phyloP scores from a whole-genome alignment of 1,284 basidiomycete genomes.

The Xanthoconium separans region DNA sequence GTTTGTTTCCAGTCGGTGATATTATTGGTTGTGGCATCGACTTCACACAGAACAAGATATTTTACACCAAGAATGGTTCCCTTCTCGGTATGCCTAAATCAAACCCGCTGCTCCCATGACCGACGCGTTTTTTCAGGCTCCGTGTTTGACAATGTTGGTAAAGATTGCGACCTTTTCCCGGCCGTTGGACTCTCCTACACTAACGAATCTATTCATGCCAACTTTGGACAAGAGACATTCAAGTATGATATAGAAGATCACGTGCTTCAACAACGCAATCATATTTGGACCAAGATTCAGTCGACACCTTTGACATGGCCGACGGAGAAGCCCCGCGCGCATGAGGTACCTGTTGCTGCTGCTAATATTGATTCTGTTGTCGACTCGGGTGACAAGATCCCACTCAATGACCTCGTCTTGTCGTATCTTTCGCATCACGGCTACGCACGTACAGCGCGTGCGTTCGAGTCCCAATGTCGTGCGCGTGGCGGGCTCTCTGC shows the following conservation, averaged over 20 bases:
- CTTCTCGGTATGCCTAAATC: constrained; percentile 58
- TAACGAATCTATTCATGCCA: constrained; percentile 72
- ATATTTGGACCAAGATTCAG: constrained; percentile 64
- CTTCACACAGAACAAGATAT: constrained; percentile 73
- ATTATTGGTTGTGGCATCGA: constrained; percentile 89
- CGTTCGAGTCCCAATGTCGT: constrained; percentile 55
- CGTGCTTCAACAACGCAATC: constrained; percentile 63
- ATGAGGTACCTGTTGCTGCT: constrained; percentile 5
- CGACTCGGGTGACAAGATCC: constrained; percentile 34
- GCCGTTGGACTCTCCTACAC: constrained; percentile 83
- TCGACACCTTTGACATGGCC: constrained; percentile 44
- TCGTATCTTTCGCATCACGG: constrained; percentile 82
- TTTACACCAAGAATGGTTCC: constrained; percentile 88
- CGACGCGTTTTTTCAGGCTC: constrained; percentile 44
- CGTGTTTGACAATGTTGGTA: constrained; percentile 74
- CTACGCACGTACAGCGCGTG: constrained; percentile 64
- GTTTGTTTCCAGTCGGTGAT: constrained; percentile 63
- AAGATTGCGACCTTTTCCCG: constrained; percentile 67
- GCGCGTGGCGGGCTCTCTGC: constrained; percentile 25
- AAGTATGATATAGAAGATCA: constrained; percentile 85
- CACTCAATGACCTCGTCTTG: constrained; percentile 68
- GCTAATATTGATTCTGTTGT: constrained; percentile 4
- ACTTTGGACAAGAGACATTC: constrained; percentile 87
- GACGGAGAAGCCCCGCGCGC: constrained; percentile 12
- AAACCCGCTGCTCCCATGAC: constrained; percentile 6